Conservation (phyloP, 2,329 filamentous ascomycete species). For the Aspergillus versicolor region DNA sequence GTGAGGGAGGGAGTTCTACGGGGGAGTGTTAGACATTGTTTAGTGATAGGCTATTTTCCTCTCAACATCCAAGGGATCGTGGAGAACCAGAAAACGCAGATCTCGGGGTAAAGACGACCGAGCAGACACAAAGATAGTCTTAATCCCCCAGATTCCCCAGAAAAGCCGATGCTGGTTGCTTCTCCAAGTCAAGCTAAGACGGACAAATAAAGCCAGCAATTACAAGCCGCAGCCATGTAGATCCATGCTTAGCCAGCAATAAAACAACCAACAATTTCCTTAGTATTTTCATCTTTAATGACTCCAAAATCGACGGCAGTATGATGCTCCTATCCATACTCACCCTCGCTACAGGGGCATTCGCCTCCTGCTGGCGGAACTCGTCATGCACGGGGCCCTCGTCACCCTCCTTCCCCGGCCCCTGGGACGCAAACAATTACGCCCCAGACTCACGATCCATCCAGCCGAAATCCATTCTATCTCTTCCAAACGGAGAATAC, state of each 20-base stretch:
- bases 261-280: too few species aligned
- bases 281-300: too few species aligned
- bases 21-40: slow-evolving; percentile 21
- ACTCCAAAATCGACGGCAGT: too few species aligned
- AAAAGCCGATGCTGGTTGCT: not conserved
- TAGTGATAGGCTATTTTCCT: not conserved
- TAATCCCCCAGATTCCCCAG: not conserved
- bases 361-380: slow-evolving; percentile 53
- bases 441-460: slow-evolving; percentile 55
- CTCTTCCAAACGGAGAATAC: slow-evolving; percentile 29
- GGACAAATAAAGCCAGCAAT: not conserved
- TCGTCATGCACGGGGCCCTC: slow-evolving; percentile 53
- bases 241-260: too few species aligned
- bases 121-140: not conserved
- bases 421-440: slow-evolving; percentile 60
- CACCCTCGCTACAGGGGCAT: not conserved
- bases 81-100: not conserved
- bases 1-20: slow-evolving; percentile 33
- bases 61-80: too few species aligned
- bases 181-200: not conserved
- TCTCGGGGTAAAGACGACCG: not conserved
- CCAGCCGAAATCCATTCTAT: slow-evolving; percentile 46
- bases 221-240: not conserved
- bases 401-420: slow-evolving; percentile 54
- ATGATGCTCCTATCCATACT: not conserved